A percentile compares a stretch with the other conserved stretches of the same genome.
Conservation (phyloP, 2,329 filamentous ascomycete species). For the Aspergillus sp. region DNA sequence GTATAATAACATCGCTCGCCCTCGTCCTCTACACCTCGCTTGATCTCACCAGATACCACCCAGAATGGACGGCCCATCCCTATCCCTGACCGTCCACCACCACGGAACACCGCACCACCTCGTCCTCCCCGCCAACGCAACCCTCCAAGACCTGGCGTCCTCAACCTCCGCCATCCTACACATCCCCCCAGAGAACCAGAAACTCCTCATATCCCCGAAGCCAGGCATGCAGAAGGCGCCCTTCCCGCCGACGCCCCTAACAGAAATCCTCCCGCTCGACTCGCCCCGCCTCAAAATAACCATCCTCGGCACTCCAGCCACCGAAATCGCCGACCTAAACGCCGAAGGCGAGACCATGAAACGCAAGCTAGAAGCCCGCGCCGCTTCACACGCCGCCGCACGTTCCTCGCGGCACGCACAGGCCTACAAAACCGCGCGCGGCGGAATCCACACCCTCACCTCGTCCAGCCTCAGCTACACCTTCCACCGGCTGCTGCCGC, state of each 20-base stretch:
- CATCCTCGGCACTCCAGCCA: slow-evolving; percentile 34
- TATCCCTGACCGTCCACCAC: slow-evolving; percentile 43
- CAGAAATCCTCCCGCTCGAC: slow-evolving; percentile 21
- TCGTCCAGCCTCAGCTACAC: slow-evolving; percentile 61
- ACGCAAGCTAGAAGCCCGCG: slow-evolving; percentile 21
- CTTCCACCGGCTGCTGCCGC: slow-evolving; percentile 66
- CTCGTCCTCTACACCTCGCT: not conserved
- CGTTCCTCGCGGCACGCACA: slow-evolving; percentile 7
- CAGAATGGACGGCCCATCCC: slow-evolving; percentile 3
- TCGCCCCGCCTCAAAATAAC: slow-evolving; percentile 38
- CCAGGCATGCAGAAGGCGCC: slow-evolving; percentile 39
- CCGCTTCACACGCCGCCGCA: slow-evolving; percentile 14
- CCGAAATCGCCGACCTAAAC: slow-evolving; percentile 36
- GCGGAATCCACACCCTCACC: slow-evolving; percentile 22
- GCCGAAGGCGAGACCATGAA: slow-evolving; percentile 20
- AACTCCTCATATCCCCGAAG: slow-evolving; percentile 39
- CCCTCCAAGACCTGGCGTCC: slow-evolving; percentile 37
- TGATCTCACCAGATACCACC: not conserved
- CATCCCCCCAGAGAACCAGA: slow-evolving; percentile 35
- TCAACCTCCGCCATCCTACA: slow-evolving; percentile 25
- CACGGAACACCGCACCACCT: slow-evolving; percentile 45
- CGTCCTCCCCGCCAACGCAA: slow-evolving; percentile 41
- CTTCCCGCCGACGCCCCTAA: slow-evolving; percentile 29
- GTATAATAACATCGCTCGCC: slow-evolving; percentile 8
- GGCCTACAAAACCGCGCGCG: slow-evolving; percentile 5